These are phyloP conservation scores for Arbutus unedo DNA, from an alignment of 148 eudicot species.

Conservation along the genomic window DNA sequence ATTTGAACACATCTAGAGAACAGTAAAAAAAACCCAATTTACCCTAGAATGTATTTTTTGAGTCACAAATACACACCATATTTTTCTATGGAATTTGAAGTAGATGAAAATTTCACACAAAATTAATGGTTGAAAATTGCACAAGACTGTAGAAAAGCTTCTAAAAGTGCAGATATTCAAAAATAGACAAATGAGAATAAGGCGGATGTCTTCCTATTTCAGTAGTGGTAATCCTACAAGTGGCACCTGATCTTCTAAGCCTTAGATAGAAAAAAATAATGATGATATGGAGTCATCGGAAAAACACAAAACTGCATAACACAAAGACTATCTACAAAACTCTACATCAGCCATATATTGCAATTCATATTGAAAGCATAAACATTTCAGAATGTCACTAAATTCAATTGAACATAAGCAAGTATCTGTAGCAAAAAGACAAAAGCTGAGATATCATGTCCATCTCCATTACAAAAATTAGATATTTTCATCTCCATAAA, in stretches of 20 bases:
- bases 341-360: too few relatives aligned
- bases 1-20: not conserved
- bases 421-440: too few relatives aligned
- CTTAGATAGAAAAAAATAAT: not conserved
- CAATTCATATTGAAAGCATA: too few relatives aligned
- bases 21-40: not conserved
- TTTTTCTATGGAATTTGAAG: not conserved
- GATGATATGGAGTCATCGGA: not conserved
- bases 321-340: too few relatives aligned
- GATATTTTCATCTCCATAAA: too few relatives aligned
- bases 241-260: not conserved
- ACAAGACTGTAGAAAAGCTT: not conserved
- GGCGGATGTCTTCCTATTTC: not conserved
- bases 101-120: not conserved
- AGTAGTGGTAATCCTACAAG: not conserved
- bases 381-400: too few relatives aligned
- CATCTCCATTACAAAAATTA: too few relatives aligned
- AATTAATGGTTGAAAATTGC: not conserved
- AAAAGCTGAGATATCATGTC: too few relatives aligned
- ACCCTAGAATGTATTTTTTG: not conserved
- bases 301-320: constrained; percentile 47
- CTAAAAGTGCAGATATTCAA: not conserved
- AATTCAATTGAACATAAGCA: too few relatives aligned
- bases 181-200: not conserved
- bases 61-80: not conserved